Evolutionary conservation across 495 filamentous ascomycete species (phyloP).

Genomic region (Polyplosphaeria fusca): DNA sequence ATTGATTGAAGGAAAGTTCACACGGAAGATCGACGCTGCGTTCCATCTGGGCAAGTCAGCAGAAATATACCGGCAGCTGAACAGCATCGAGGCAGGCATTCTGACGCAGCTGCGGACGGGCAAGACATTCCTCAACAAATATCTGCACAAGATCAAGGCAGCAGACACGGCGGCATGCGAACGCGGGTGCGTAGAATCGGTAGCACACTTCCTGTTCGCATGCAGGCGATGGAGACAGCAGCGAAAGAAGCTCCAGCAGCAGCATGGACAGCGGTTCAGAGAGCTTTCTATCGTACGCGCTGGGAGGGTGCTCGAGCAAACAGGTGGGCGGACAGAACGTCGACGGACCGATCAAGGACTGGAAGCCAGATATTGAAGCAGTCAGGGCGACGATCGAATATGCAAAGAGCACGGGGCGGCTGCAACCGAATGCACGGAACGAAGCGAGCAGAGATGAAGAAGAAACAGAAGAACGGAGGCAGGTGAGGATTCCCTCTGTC

Average conservation of each 20-base stretch:
- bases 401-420: slow-evolving; percentile 1
- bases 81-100: too few species aligned
- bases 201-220: too few species aligned
- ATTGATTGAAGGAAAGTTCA: too few species aligned
- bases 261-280: slow-evolving; percentile 25
- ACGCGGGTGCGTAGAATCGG: too few species aligned
- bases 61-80: too few species aligned
- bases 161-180: too few species aligned
- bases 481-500: slow-evolving; percentile 13
- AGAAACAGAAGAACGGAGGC: slow-evolving; percentile 9
- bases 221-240: too few species aligned
- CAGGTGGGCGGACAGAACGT: slow-evolving; percentile 26
- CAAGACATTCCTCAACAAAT: too few species aligned
- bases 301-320: slow-evolving; percentile 26
- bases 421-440: slow-evolving; percentile 3
- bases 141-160: too few species aligned
- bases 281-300: slow-evolving; percentile 30
- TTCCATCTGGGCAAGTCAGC: too few species aligned
- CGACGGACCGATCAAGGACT: slow-evolving; percentile 27
- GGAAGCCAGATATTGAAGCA: slow-evolving; percentile 26
- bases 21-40: too few species aligned
- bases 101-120: too few species aligned
- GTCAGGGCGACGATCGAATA: slow-evolving; percentile 18
- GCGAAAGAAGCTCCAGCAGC: slow-evolving; percentile 12
- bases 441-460: slow-evolving; percentile 15